These are phyloP conservation scores for Penicillium turbatum DNA, from an alignment of 495 filamentous ascomycete genomes.

Conservation along the genomic window DNA sequence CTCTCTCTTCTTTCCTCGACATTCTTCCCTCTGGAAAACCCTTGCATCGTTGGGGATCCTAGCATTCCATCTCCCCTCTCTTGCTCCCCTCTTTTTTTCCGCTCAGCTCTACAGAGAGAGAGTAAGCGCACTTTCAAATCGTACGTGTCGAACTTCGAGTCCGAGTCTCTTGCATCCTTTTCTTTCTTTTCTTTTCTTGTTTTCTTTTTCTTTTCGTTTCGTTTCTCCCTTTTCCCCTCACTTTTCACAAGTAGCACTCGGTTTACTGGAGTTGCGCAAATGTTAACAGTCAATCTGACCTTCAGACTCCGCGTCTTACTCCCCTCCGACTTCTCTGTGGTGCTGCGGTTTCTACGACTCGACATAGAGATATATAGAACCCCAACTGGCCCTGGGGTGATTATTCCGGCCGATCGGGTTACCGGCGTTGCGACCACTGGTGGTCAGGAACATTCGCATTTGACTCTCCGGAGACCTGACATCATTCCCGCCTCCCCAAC, in stretches of 20 bases:
- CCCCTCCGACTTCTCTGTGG: conserved; percentile 20
- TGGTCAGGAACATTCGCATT: conserved; percentile 14
- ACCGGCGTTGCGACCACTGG: conserved; percentile 23
- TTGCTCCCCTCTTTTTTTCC: conserved; percentile 1
- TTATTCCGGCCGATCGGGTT: conserved; percentile 21
- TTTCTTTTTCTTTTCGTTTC: background rate
- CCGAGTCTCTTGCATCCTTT: background rate
- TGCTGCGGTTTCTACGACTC: conserved; percentile 15
- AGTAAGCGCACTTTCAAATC: conserved; percentile 13
- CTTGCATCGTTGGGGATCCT: conserved; percentile 23
- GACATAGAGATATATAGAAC: conserved; percentile 17
- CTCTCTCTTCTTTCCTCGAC: conserved; percentile 12
- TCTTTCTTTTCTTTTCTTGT: conserved; percentile 6
- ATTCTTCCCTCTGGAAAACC: conserved; percentile 11
- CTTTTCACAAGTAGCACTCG: background rate
- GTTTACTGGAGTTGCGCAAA: conserved; percentile 14
- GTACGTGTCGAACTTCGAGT: conserved; percentile 17
- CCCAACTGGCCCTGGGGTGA: conserved; percentile 14
- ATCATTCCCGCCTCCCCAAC: conserved; percentile 38
- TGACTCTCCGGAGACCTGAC: conserved; percentile 33
- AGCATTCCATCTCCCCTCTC: conserved; percentile 11
- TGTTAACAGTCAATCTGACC: conserved; percentile 24
- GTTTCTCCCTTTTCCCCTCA: background rate
- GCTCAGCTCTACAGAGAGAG: background rate
- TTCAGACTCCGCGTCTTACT: conserved; percentile 22